Evolutionary conservation across 1,284 basidiomycete genomes (phyloP).

Genomic region (Ceratobasidium sp.): DNA sequence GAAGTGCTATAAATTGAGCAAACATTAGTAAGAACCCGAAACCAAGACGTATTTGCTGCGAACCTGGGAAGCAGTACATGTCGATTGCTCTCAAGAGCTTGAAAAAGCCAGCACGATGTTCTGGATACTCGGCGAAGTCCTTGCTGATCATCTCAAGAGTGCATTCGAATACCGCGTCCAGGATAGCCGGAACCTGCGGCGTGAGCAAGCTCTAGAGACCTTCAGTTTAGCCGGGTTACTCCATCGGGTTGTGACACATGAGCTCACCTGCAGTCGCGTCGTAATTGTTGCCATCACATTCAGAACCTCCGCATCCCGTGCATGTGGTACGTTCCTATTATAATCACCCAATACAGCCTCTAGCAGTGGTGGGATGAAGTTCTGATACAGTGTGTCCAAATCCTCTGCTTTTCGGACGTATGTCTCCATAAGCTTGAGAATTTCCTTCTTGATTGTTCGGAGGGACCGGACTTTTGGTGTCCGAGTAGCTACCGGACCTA

Average conservation of each 20-base stretch:
- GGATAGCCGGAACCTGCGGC: conserved; percentile 93
- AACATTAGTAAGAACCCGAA: conserved; percentile 9
- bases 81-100: conserved; percentile 95
- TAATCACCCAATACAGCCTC: conserved; percentile 99
- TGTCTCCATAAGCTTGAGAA: conserved; percentile 95
- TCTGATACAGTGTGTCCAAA: conserved; percentile 88
- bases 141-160: conserved; percentile 99
- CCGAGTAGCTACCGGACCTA: conserved; percentile 92
- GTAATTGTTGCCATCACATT: conserved; percentile 99
- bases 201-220: conserved; percentile 75
- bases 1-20: conserved; percentile 64
- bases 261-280: conserved; percentile 78
- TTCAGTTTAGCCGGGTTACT: conserved; percentile 17
- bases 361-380: conserved; percentile 93
- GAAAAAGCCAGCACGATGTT: conserved; percentile 98
- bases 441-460: conserved; percentile 98
- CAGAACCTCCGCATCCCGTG: conserved; percentile 96
- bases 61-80: conserved; percentile 93
- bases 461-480: conserved; percentile 96
- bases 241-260: conserved; percentile 60
- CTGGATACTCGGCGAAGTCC: conserved; percentile 97
- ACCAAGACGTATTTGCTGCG: conserved; percentile 45
- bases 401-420: conserved; percentile 98
- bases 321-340: conserved; percentile 90
- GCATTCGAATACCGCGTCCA: conserved; percentile 97